Base-by-base conservation (phyloP, 2,329 filamentous ascomycete species). In the Colletotrichum sp. region DNA sequence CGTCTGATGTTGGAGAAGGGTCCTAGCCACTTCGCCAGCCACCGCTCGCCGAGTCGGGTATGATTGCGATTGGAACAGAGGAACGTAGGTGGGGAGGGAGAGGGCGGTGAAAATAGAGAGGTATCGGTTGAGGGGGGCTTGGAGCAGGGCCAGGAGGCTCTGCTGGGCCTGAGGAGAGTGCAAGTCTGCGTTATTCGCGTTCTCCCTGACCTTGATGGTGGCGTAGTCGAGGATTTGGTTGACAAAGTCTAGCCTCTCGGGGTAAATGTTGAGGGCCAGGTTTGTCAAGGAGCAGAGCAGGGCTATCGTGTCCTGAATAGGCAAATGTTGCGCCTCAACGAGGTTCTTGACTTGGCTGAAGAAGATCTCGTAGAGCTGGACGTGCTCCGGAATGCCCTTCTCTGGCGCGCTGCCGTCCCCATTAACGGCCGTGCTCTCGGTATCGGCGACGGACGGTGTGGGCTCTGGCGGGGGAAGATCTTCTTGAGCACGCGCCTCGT, bases 301-400 rank as follows among this genome's bases (percentile, higher is more conserved):
- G 12, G 96, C 97, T 80, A 98, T 97, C 21, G 95, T 98, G 83
- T 99, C 98, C 84, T 98, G 96, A 78, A 99, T 96, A 1, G 96
- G 94, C 69, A 99, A 89, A 79, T 95, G 93, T 82, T 98, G 95
- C 69, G 95, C 95, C 85, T 96, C 96, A 77, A 99, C 96, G 68
- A 99, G 89, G 81, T 96, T 96, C 82, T 98, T 94, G 77, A 99
- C 97, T 85, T 99, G 97, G 68, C 96, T 94, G 82, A 99, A 98
- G 89, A 99, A 99, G 76, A 99, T 95, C 85, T 99, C 96, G 84
- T 99, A 99, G 28, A 99, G 91, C 85, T 95, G 96, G 74, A 98
- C 93, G 80, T 95, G 93, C 69, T 93, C 90, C 1, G 94, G 93
- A 79, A 95, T 95, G 24, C 91, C 88, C 80, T 85, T 85, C 72